Conservation (phyloP, 441 rosid species). For the Lepidium campestre region DNA sequence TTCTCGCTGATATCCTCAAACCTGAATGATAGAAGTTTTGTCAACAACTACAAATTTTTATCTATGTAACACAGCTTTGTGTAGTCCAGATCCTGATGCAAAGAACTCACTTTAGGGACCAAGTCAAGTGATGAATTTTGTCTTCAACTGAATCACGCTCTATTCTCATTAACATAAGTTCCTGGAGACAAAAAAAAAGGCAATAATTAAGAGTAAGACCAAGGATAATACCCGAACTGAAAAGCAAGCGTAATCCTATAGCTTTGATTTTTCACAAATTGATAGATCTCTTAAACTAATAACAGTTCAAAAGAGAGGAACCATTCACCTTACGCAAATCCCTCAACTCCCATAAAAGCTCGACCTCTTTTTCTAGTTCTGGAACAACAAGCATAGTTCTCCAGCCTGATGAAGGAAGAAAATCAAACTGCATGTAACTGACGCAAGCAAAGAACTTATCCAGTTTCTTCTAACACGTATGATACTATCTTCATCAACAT, state of each 20-base stretch:
- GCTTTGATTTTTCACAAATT: not conserved
- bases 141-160: slow-evolving; percentile 89
- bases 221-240: not conserved
- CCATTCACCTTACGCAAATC: slow-evolving; percentile 64
- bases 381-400: slow-evolving; percentile 99
- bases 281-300: not conserved
- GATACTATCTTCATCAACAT: not conserved
- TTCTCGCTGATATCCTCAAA: slow-evolving; percentile 41
- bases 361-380: slow-evolving; percentile 93
- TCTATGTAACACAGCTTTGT: not conserved
- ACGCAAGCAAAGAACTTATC: not conserved
- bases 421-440: slow-evolving; percentile 16
- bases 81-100: not conserved
- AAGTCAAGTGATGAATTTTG: slow-evolving; percentile 68
- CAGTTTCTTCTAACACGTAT: not conserved
- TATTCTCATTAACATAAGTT: slow-evolving; percentile 71
- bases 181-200: slow-evolving; percentile 36
- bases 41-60: not conserved
- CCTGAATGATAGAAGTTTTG: slow-evolving; percentile 32
- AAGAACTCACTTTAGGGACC: slow-evolving; percentile 67
- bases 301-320: slow-evolving; percentile 3
- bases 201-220: not conserved
- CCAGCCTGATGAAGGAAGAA: slow-evolving; percentile 56
- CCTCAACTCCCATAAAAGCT: slow-evolving; percentile 78
- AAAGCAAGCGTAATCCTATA: not conserved